Percentiles rank a stretch among this genome's conserved stretches.
These are phyloP conservation scores for Zalaria obscura DNA, from an alignment of 2,329 filamentous ascomycete species.

Conservation along the genomic window DNA sequence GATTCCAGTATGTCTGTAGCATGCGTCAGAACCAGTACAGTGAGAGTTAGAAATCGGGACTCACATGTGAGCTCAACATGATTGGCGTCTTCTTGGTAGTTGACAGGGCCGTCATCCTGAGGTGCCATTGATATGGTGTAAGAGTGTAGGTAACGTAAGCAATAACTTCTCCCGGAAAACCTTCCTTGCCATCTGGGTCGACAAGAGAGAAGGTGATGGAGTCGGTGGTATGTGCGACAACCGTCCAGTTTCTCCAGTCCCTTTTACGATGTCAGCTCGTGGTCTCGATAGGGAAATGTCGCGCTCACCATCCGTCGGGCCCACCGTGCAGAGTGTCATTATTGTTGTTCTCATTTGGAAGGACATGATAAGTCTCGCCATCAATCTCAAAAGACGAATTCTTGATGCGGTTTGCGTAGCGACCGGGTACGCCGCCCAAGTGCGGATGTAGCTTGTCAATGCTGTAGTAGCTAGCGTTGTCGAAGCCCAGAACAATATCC, in stretches of 20 bases:
- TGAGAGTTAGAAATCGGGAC: slow-evolving; percentile 4
- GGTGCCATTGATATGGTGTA: slow-evolving; percentile 48
- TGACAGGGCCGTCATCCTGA: slow-evolving; percentile 57
- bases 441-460: slow-evolving; percentile 53
- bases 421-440: slow-evolving; percentile 58
- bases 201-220: slow-evolving; percentile 65
- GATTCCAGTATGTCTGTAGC: slow-evolving; percentile 62
- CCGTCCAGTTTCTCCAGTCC: slow-evolving; percentile 61
- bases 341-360: slow-evolving; percentile 37
- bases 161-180: slow-evolving; percentile 66
- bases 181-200: slow-evolving; percentile 58
- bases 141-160: slow-evolving; percentile 63
- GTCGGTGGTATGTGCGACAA: slow-evolving; percentile 49
- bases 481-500: slow-evolving; percentile 60
- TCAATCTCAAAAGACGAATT: slow-evolving; percentile 41
- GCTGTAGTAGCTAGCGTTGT: slow-evolving; percentile 59
- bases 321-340: slow-evolving; percentile 37
- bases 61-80: slow-evolving; percentile 61
- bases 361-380: slow-evolving; percentile 31
- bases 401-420: slow-evolving; percentile 68
- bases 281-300: slow-evolving; percentile 36
- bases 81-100: slow-evolving; percentile 67
- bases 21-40: not conserved
- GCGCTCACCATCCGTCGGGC: slow-evolving; percentile 33
- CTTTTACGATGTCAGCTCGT: slow-evolving; percentile 38